Percentiles rank a stretch among this genome's conserved stretches.
phyloP scores from a whole-genome alignment of 805 yeast species.

The Grigorovia yakushimaensis region DNA sequence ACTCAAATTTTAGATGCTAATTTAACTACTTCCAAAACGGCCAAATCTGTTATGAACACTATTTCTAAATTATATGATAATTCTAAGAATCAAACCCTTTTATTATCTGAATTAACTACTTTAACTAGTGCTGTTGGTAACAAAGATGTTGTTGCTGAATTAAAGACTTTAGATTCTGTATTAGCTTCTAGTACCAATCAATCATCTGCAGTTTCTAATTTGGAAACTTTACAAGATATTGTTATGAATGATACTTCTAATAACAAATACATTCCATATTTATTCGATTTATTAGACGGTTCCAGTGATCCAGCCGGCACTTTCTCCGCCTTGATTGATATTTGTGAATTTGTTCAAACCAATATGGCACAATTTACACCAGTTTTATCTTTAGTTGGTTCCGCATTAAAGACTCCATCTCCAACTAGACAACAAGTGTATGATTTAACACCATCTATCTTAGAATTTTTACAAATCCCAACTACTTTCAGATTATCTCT shows the following conservation, averaged over 20 bases:
- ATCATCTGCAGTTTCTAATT: slow-evolving; percentile 12
- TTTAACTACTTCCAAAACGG: slow-evolving; percentile 15
- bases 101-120: slow-evolving; percentile 9
- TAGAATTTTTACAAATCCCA: slow-evolving; percentile 21
- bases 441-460: slow-evolving; percentile 17
- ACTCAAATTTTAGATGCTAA: slow-evolving; percentile 13
- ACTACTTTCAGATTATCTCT: slow-evolving; percentile 23
- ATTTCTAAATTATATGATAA: slow-evolving; percentile 12
- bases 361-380: slow-evolving; percentile 15
- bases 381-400: slow-evolving; percentile 13
- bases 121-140: slow-evolving; percentile 15
- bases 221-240: slow-evolving; percentile 13
- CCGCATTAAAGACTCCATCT: slow-evolving; percentile 8
- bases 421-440: slow-evolving; percentile 16
- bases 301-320: slow-evolving; percentile 20
- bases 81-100: slow-evolving; percentile 13
- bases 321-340: slow-evolving; percentile 15
- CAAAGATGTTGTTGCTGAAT: slow-evolving; percentile 7
- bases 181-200: slow-evolving; percentile 16
- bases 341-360: slow-evolving; percentile 17
- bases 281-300: slow-evolving; percentile 14
- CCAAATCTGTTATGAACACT: slow-evolving; percentile 15
- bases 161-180: slow-evolving; percentile 16
- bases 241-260: slow-evolving; percentile 9
- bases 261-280: slow-evolving; percentile 14